Percentiles rank a stretch among this genome's conserved stretches.
phyloP scores from a whole-genome alignment of 2,329 filamentous ascomycete genomes.

The Fusarium decemcellulare region DNA sequence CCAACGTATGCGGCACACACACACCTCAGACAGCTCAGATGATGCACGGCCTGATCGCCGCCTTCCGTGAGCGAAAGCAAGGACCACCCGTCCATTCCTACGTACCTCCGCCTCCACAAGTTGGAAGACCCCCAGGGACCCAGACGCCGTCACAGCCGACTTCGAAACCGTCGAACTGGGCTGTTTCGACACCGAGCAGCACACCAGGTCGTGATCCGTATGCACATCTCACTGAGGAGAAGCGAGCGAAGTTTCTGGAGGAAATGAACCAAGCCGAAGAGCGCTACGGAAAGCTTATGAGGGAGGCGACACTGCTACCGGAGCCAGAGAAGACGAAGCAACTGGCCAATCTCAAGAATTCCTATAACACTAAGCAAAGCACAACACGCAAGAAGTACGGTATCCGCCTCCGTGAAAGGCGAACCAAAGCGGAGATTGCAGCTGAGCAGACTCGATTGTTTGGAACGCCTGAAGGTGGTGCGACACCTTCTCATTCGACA shows the following conservation, averaged over 20 bases:
- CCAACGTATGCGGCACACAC: conserved; percentile 63
- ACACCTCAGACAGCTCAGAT: conserved; percentile 26
- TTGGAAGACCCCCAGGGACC: not conserved
- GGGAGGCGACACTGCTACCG: conserved; percentile 55
- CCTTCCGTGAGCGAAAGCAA: conserved; percentile 15
- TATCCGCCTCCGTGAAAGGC: conserved; percentile 66
- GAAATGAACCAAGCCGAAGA: conserved; percentile 51
- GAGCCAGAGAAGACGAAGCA: conserved; percentile 52
- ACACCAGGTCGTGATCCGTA: conserved; percentile 58
- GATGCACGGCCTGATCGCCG: conserved; percentile 28
- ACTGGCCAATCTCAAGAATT: conserved; percentile 63
- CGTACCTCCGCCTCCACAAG: not conserved
- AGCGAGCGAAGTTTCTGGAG: conserved; percentile 43
- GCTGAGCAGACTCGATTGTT: conserved; percentile 58
- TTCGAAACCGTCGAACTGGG: conserved; percentile 11
- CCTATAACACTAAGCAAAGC: conserved; percentile 69
- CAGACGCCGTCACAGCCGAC: not conserved
- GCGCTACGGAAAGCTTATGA: conserved; percentile 59
- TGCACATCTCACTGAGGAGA: conserved; percentile 55
- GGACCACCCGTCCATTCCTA: not conserved
- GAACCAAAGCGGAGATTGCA: conserved; percentile 62
- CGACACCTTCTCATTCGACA: conserved; percentile 18
- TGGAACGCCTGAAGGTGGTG: conserved; percentile 26
- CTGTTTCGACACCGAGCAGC: conserved; percentile 6
- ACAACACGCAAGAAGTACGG: conserved; percentile 71